Base-by-base conservation (phyloP, 176 grass and related monocot genomes). In the Musa acuminata region DNA sequence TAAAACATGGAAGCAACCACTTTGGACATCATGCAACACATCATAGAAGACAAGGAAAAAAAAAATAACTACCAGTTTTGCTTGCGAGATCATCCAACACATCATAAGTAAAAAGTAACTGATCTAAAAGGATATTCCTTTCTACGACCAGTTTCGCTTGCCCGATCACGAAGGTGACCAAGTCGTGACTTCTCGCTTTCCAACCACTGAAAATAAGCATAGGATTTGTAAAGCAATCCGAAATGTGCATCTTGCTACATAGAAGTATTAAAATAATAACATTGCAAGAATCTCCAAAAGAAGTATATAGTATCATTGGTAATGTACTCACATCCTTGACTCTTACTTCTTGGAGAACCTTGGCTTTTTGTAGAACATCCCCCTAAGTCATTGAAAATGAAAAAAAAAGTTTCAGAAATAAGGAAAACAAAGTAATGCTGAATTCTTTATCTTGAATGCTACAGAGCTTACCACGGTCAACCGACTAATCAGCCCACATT, bases 61-160 rank as follows among this genome's bases (percentile, higher is more conserved):
- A 6, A 4, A 43, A 43, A 43, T 43, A 43, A 43, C 35, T 43
- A 43, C 35, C 35, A 43, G 35, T 43, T 43, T 43, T 2, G 4
- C 35, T 43, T 43, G 35, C 0, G 3, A 4, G 35, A n/a, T n/a
- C n/a, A n/a, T n/a, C n/a, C n/a, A 43, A 43, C 35, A 6, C 35
- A 43, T 43, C 35, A 43, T 43, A 5, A 43, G 35, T 43, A 43
- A 43, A 55, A 81, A 66, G 62, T 64, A 80, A 67, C 43, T 80
- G 74, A 51, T 16, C 68, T 13, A 78, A 94, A 88, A 99, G 96
- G 96, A 99, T 99, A 99, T 99, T 99, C 81, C 71, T 99, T 99
- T 87, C 96, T 85, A 52, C 86, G 83, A 19, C 91, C 96, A 63
- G 88, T 91, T 89, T 99, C 96, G 89, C 91, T 99, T 80, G 96